Evolutionary conservation across 2,329 filamentous ascomycete genomes (phyloP).

Genomic region (Daldinia sp.): DNA sequence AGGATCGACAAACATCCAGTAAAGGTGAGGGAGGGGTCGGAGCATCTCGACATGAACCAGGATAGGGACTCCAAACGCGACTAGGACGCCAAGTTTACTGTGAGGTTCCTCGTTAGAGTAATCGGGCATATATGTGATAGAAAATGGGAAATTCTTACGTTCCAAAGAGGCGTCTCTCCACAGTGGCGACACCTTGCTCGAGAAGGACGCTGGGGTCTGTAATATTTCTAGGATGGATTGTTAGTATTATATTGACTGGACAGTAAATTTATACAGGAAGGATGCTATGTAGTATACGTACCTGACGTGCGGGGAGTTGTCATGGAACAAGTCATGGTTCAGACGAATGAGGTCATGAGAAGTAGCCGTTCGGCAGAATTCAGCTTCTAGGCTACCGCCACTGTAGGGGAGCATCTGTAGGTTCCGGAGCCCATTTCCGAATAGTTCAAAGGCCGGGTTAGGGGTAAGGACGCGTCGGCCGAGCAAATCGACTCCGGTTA

Average conservation of each 20-base stretch:
- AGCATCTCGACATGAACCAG: slow-evolving; percentile 4
- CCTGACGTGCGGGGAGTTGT: not conserved
- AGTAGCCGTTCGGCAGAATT: not conserved
- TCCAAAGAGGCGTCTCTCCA: not conserved
- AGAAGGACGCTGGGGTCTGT: not conserved
- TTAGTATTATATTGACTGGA: not conserved
- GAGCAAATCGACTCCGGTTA: accelerated
- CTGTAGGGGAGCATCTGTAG: not conserved
- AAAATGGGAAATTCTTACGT: not conserved
- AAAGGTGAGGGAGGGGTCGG: not conserved
- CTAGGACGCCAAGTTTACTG: not conserved
- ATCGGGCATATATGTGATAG: not conserved
- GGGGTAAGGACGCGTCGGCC: not conserved
- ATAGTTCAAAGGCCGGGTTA: not conserved
- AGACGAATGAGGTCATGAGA: not conserved
- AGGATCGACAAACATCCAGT: not conserved
- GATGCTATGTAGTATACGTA: not conserved
- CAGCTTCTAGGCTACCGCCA: accelerated
- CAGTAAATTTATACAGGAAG: not conserved
- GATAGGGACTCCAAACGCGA: not conserved
- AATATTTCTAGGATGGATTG: not conserved
- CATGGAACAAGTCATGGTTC: not conserved
- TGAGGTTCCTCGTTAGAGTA: not conserved
- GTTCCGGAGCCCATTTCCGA: not conserved
- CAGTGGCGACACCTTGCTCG: not conserved